Evolutionary conservation across 1,139 yeast species (phyloP), one percentile per base, ranked within the genome.

Genomic region (Kodamaea alishanica): DNA sequence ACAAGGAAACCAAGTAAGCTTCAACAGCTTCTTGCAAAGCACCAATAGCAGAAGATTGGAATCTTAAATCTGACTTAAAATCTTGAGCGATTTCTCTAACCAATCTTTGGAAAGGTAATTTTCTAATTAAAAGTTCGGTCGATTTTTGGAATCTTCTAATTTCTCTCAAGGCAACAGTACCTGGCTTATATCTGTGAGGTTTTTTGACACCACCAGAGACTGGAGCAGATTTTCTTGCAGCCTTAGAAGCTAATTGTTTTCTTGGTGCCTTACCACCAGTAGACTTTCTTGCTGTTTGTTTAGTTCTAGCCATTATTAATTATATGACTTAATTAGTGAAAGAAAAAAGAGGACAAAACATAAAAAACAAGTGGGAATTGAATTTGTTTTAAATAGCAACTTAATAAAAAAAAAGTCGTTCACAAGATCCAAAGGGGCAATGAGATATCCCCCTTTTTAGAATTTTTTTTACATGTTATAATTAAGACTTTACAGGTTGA

Each of bases 211-310:
- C 76, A 44, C 77, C 77, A 40, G 70, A 58, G 33, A 68, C 74
- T 56, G 77, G 77, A 42, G 77, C 77, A 28, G 76, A 70, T 56
- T 71, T 71, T 67, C 77, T 68, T 44, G 77, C 77, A 39, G 77
- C 77, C 58, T 71, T 71, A 42, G 76, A 71, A 43, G 77, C 77
- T 54, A 71, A 68, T 58, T 71, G 77, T 58, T 71, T 71, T 70
- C 77, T 71, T 56, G 77, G 77, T 35, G 77, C 77, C 54, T 71
- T 71, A 58, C 77, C 77, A 58, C 77, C 77, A 45, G 77, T 71
- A 38, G 76, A 71, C 56, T 71, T 71, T 70, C 77, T 71, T 44
- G 77, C 77, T 43, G 77, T 71, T 65, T 71, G 77, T 55, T 71
- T 71, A 40, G 77, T 71, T 71, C 77, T 71, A 43, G 77, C 77